Conservation (phyloP, 2,329 filamentous ascomycete genomes). For the Davidsoniella neocaledoniae region DNA sequence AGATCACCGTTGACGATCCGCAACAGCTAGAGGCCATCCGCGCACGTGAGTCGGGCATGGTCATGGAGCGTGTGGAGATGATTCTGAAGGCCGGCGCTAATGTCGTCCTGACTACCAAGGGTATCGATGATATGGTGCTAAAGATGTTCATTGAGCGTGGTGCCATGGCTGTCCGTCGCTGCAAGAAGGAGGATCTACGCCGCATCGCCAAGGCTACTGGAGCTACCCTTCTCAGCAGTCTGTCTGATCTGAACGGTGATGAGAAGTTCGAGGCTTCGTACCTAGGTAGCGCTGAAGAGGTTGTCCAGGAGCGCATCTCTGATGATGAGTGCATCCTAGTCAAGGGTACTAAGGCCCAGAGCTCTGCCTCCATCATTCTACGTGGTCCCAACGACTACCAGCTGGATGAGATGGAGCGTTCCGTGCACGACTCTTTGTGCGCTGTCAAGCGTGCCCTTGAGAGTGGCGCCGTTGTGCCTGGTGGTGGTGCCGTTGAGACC, state of each 20-base stretch:
- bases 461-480: slow-evolving; percentile 90
- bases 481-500: slow-evolving; percentile 94
- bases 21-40: slow-evolving; percentile 96
- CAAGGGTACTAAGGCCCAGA: slow-evolving; percentile 88
- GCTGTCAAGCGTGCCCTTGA: slow-evolving; percentile 95
- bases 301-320: slow-evolving; percentile 94
- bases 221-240: slow-evolving; percentile 76
- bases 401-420: slow-evolving; percentile 98
- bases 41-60: slow-evolving; percentile 78
- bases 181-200: slow-evolving; percentile 95
- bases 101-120: slow-evolving; percentile 92
- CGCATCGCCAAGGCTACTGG: slow-evolving; percentile 93
- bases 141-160: slow-evolving; percentile 92
- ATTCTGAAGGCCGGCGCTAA: slow-evolving; percentile 96
- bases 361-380: slow-evolving; percentile 87
- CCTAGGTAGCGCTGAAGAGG: slow-evolving; percentile 83
- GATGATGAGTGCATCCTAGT: slow-evolving; percentile 97
- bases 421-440: slow-evolving; percentile 88
- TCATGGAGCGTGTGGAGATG: slow-evolving; percentile 88
- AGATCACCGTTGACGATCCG: slow-evolving; percentile 95
- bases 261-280: slow-evolving; percentile 88
- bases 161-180: slow-evolving; percentile 87
- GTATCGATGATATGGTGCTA: slow-evolving; percentile 87
- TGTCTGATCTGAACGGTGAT: slow-evolving; percentile 94
- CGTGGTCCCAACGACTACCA: slow-evolving; percentile 92